Evolutionary conservation across 1,284 basidiomycete species (phyloP), one percentile per base, ranked within the genome.

Genomic region (Trametes hirsuta): DNA sequence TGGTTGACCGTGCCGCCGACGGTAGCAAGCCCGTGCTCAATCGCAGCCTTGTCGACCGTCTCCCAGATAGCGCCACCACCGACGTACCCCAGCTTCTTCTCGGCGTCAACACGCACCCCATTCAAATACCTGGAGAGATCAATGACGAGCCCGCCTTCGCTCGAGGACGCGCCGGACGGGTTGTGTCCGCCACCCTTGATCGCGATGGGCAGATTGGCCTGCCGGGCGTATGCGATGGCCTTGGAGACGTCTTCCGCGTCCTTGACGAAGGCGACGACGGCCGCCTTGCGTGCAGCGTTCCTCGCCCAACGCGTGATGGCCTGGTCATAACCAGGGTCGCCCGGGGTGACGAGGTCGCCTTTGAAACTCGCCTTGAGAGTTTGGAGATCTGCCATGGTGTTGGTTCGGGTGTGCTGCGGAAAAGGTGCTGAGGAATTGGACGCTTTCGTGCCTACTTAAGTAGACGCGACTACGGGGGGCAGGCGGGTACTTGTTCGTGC

Each of bases 181-280:
- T 69, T 74, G 58, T 81, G 79, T 0, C 78, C 79, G 6, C 78
- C 79, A 21, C 76, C 71, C 18, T 69, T 68, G 12, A 79, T 68
- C 0, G 72, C 72, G 10, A 79, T 55, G 45, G 72, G 71, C 2
- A 75, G 46, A 6, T 57, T 50, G 15, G 72, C 68, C 4, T 59
- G 45, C 15, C 66, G 62, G 1, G 74, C 74, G 21, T 71, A 79
- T 14, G 63, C 58, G 57, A 80, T 65, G 2, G 75, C 74, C 2
- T 62, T 52, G 1, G 68, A 47, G 22, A 79, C 71, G 53, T 79
- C 75, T 4, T 64, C 54, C 1, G 64, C 62, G 55, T 70, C 68
- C 47, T 71, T 69, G 2, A 74, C 72, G 47, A 72, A 72, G 0
- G 70, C 74, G 37, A 79, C 71, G 34, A 76, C 57, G 15, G 68